Base-by-base conservation (phyloP, 2,329 filamentous ascomycete species). In the Pseudonectria buxi region DNA sequence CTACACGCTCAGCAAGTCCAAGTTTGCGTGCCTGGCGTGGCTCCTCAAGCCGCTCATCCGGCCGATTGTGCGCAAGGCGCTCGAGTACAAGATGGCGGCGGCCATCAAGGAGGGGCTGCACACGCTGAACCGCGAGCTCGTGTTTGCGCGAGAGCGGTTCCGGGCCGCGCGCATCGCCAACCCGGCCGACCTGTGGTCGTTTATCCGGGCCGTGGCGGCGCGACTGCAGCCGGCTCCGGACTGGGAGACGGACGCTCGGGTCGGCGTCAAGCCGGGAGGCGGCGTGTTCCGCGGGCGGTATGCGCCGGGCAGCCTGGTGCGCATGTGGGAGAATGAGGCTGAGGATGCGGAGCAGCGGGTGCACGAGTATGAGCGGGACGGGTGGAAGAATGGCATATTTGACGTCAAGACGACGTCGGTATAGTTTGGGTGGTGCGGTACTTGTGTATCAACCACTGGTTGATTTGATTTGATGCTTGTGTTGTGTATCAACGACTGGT, bases 371-470 rank as follows among this genome's bases (percentile, higher is more conserved):
- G 75, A 80, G 36, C 67, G 67, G 30, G 78, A 73, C 12, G 84
- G 83, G 0, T 95, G 88, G 88, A 74, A 83, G 48, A 95, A 94
- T 58, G 79, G 78, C 30, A 81, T 94, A n/a, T 94, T 95, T 51
- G 69, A 77, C 44, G 59, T 71, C 10, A 54, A 55, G 24, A 62
- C 65, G n/a, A 51, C 39, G n/a, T 44, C 40, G n/a, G 46, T 43
- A 28, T 53, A n/a, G n/a, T n/a, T n/a, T n/a, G n/a, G n/a, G 41
- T 51, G 22, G 13, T 25, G 11, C 16, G 26, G 14, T 14, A 22
- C 18, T 22, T 22, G 18, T 22, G 18, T 22, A 22, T 9, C n/a
- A n/a, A n/a, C n/a, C n/a, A n/a, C n/a, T n/a, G n/a, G n/a, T n/a
- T n/a, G n/a, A n/a, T n/a, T n/a, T n/a, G n/a, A n/a, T n/a, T n/a